phyloP scores from a whole-genome alignment of 441 rosid species.

The Rhodomyrtus psidioides region DNA sequence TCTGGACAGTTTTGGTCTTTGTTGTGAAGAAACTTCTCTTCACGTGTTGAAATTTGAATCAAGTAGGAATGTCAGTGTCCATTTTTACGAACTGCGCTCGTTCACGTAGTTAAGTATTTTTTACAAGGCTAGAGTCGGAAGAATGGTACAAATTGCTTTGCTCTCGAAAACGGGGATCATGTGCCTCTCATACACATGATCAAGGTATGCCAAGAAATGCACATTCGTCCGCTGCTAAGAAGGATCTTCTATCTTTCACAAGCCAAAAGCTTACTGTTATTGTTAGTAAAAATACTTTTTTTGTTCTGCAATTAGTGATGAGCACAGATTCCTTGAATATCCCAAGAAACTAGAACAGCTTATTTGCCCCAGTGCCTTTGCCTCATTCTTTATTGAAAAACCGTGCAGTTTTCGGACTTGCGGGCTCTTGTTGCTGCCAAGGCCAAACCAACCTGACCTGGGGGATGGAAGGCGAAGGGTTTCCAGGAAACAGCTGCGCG shows the following conservation, averaged over 20 bases:
- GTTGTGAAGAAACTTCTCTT: background rate
- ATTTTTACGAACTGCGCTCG: background rate
- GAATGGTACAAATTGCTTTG: background rate
- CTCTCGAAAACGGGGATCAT: background rate
- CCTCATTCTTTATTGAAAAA: background rate
- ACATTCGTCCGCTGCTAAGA: background rate
- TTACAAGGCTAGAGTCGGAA: background rate
- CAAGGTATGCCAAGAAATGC: background rate
- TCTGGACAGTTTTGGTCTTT: background rate
- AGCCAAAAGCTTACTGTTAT: no score
- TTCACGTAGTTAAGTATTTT: background rate
- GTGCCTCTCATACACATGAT: background rate
- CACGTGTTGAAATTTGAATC: background rate
- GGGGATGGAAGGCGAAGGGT: background rate
- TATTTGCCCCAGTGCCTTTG: background rate
- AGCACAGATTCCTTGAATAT: background rate
- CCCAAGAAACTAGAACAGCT: background rate
- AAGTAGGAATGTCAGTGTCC: background rate
- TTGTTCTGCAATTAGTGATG: background rate
- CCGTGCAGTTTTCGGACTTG: background rate
- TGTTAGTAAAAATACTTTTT: background rate
- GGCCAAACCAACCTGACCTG: background rate
- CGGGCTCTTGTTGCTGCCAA: background rate
- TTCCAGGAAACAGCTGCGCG: background rate
- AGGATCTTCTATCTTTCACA: background rate